Base-by-base conservation (phyloP, 495 filamentous ascomycete genomes). In the Glarea lozoyensis region DNA sequence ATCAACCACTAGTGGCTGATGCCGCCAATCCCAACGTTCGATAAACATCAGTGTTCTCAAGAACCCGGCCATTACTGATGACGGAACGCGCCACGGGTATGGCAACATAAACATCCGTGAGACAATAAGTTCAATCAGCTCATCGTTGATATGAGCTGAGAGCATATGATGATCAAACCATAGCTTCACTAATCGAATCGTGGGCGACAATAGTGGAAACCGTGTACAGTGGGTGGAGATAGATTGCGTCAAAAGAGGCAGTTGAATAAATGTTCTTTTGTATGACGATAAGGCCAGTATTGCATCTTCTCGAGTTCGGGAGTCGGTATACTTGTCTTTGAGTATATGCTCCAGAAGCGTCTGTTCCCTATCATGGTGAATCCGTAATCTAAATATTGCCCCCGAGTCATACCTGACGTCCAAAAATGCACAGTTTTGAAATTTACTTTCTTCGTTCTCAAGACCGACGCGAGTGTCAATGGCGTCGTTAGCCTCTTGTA, bases 161-260 rank as follows among this genome's bases (percentile, higher is more conserved):
- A 98, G 76, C 31, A 92, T 78, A 51, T 98, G 92, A 1, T 72
- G 71, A 49, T 76, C 75, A 55, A 95, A 92, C 92, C 92, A 98
- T 50, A 77, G 69, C 61, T 97, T 97, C 25, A 86, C 65, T 4
- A 96, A 70, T n/a, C 90, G 83, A 42, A 95, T 83, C 3, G 86
- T 84, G 1, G 85, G 77, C 12, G 88, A 92, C 27, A 98, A 61
- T 4, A 84, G 66, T 1, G 88, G 85, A 49, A 86, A 84, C 18
- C 87, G 76, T 4, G 85, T 94, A 55, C 79, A 87, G 33, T 87
- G 72, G 10, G 79, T 84, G 37, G 79, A 69, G 16, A 98, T 70
- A 15, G 79, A 78, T 55, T 92, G 86, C 6, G 82, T 88, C 53
- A 94, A 79, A 11, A 86, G 75, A 15, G 89, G 87, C 1, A 73